Conservation (phyloP, 2,329 filamentous ascomycete species). For the Ophiostoma pallidulum region DNA sequence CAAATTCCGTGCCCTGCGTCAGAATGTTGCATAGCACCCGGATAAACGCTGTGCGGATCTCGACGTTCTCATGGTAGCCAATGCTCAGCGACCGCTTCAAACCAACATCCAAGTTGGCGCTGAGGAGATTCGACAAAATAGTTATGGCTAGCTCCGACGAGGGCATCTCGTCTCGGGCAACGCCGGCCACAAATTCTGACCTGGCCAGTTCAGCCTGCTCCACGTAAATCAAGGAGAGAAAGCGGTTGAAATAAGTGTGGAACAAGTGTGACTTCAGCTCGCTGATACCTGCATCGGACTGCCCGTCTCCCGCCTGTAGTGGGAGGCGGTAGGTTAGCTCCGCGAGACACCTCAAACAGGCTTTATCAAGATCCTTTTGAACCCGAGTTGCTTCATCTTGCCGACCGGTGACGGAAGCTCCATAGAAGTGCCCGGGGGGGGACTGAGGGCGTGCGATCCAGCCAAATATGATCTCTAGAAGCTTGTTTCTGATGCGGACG, state of each 20-base stretch:
- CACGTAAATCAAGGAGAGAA: conserved; percentile 54
- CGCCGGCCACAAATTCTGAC: conserved; percentile 30
- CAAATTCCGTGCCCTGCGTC: conserved; percentile 63
- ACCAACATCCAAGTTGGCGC: conserved; percentile 62
- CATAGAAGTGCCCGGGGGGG: conserved; percentile 34
- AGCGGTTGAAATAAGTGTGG: conserved; percentile 61
- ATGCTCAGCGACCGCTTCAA: conserved; percentile 61
- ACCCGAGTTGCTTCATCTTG: conserved; percentile 49
- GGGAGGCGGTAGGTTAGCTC: conserved; percentile 58
- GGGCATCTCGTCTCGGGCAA: conserved; percentile 44
- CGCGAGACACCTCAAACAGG: conserved; percentile 55
- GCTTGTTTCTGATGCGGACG: conserved; percentile 57
- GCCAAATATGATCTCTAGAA: conserved; percentile 57
- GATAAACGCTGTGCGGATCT: conserved; percentile 61
- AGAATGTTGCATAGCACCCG: conserved; percentile 62
- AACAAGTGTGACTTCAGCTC: conserved; percentile 64
- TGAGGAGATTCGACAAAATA: conserved; percentile 59
- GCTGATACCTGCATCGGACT: conserved; percentile 56
- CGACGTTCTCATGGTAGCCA: conserved; percentile 60
- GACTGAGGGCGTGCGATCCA: conserved; percentile 57
- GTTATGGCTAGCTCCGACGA: conserved; percentile 56
- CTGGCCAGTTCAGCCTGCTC: conserved; percentile 38
- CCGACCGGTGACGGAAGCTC: conserved; percentile 26
- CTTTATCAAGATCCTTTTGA: conserved; percentile 56
- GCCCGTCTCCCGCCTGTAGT: conserved; percentile 54